These are phyloP conservation scores for Eucalyptus pumila DNA, from an alignment of 345 rosid genomes.

Conservation along the genomic window DNA sequence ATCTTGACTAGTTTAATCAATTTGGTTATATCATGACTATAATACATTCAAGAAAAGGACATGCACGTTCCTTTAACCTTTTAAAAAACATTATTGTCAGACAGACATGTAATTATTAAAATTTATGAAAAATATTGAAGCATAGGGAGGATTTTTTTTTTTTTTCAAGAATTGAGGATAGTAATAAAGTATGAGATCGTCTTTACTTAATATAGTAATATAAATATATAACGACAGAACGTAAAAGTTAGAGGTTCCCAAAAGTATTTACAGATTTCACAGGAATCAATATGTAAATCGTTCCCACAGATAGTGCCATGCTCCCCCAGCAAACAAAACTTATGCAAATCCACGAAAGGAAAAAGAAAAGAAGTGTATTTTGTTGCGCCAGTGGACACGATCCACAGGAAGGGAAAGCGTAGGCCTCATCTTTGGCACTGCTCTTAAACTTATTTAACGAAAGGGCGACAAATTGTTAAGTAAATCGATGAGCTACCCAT, in stretches of 20 bases:
- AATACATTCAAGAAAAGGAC: background rate
- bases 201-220: background rate
- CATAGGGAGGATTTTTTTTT: too few species aligned
- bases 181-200: background rate
- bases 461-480: background rate
- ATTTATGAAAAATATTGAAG: too few species aligned
- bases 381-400: background rate
- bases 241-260: background rate
- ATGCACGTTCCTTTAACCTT: background rate
- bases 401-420: background rate
- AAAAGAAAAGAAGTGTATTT: background rate
- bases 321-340: background rate
- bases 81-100: background rate
- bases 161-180: too few species aligned
- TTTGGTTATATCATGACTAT: background rate
- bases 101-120: background rate
- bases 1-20: background rate
- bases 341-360: background rate
- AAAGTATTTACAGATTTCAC: background rate
- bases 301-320: background rate
- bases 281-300: accelerated
- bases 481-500: background rate
- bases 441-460: background rate
- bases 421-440: background rate
- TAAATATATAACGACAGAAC: background rate